Evolutionary conservation across 176 grass and related monocot species (phyloP), one percentile per base, ranked within the genome.

Genomic region (Canna indica): DNA sequence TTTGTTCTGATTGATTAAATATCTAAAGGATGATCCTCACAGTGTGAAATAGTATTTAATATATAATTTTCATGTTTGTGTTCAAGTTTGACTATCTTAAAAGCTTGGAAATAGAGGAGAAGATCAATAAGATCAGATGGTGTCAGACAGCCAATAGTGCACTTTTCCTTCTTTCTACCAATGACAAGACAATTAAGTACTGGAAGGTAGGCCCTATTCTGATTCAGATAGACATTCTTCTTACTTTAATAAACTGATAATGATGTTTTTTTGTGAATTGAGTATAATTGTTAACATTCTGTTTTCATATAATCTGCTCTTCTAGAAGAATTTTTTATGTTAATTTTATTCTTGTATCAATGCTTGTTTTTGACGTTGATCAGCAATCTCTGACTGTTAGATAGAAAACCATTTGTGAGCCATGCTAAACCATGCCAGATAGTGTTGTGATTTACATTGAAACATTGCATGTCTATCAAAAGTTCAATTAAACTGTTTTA

Each of bases 71-170:
- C 20, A 24, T 50, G 13, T 70, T 70, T 32, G 4, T 4, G 10
- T 22, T 50, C 73, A 75, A 97, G 93, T 97, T 97, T 81, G 93
- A 97, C 83, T 97, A 97, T 69, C 93, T 97, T 69, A 97, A 97
- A 80, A 97, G 93, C 59, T 85, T 92, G 88, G 93, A 97, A 87
- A 97, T 97, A 72, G 93, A 92, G 91, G 93, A 97, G 86, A 97
- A 97, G 86, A 97, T 97, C 75, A 97, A 97, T 71, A 86, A 97
- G 78, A 92, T 97, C 84, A 91, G 76, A 75, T 97, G 93, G 93
- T 92, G 88, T 76, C 79, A 92, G 80, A 68, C 82, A 79, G 47
- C 88, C 60, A 91, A 91, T 81, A 74, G 79, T 3, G 77, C 82
- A 26, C 80, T 85, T 59, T 91, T 92, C 85, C 88, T 97, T 75